Evolutionary conservation across 495 filamentous ascomycete genomes (phyloP).

Genomic region (Penicillium salamii): DNA sequence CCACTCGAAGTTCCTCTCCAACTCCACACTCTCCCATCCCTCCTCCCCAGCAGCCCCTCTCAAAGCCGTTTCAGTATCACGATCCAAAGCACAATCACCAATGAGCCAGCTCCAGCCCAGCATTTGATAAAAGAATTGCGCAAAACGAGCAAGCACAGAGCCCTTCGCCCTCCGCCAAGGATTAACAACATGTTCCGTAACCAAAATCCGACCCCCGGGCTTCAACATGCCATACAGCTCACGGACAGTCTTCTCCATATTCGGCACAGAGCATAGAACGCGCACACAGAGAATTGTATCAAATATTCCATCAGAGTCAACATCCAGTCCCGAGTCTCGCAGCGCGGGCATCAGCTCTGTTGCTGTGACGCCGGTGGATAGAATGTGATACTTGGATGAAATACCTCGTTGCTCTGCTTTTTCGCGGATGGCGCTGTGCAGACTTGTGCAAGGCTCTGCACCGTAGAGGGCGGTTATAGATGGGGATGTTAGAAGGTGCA

Average conservation of each 20-base stretch:
- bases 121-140: constrained; percentile 30
- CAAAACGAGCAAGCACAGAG: constrained; percentile 46
- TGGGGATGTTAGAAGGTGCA: constrained; percentile 39
- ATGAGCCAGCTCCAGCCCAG: constrained; percentile 47
- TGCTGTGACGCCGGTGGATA: constrained; percentile 60
- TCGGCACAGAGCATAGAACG: constrained; percentile 70
- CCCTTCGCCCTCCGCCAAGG: constrained; percentile 46
- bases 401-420: constrained; percentile 50
- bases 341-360: constrained; percentile 36
- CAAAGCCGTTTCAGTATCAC: constrained; percentile 53
- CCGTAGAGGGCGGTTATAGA: constrained; percentile 60
- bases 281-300: constrained; percentile 69
- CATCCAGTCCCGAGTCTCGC: constrained; percentile 31
- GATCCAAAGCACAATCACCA: constrained; percentile 57
- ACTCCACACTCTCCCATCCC: constrained; percentile 54
- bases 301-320: constrained; percentile 42
- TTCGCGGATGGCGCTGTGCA: constrained; percentile 50
- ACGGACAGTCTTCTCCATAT: constrained; percentile 52
- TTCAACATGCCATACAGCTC: constrained; percentile 62
- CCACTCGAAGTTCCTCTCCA: constrained; percentile 48
- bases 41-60: constrained; percentile 45
- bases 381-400: constrained; percentile 59
- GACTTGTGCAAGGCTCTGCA: constrained; percentile 60
- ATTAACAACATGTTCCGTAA: constrained; percentile 68
- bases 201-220: constrained; percentile 64